These are phyloP conservation scores for Chlamydomonas incerta DNA, from an alignment of 139 green algal species.

Conservation along the genomic window DNA sequence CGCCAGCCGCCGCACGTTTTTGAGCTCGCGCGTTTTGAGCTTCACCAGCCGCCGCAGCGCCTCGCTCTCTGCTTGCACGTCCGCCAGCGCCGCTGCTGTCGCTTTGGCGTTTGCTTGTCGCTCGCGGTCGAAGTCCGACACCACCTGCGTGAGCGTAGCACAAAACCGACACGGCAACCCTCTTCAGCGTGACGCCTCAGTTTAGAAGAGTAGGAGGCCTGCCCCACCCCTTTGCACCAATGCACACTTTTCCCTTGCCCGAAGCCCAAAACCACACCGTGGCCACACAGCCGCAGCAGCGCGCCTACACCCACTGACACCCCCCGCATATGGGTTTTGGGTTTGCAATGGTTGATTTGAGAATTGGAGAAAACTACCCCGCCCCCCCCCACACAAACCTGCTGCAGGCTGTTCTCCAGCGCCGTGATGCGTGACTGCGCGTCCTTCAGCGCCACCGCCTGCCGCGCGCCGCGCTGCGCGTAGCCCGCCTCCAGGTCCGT, in stretches of 20 bases:
- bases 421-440: slow-evolving; percentile 46
- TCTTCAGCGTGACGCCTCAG: too few species aligned
- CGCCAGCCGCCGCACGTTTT: slow-evolving; percentile 81
- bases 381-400: slow-evolving; percentile 70
- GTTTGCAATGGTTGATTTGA: too few species aligned
- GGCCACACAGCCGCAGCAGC: too few species aligned
- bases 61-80: slow-evolving; percentile 66
- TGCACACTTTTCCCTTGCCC: too few species aligned
- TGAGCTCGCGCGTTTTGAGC: slow-evolving; percentile 85
- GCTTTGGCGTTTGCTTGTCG: slow-evolving; percentile 45
- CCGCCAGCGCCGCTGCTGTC: slow-evolving; percentile 39
- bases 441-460: slow-evolving; percentile 67
- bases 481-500: slow-evolving; percentile 83
- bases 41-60: slow-evolving; percentile 72
- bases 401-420: slow-evolving; percentile 76
- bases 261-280: too few species aligned
- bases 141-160: slow-evolving; percentile 51
- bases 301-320: too few species aligned
- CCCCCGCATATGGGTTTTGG: too few species aligned
- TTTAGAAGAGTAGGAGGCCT: too few species aligned
- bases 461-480: slow-evolving; percentile 78
- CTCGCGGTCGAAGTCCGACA: slow-evolving; percentile 74
- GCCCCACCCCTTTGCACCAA: too few species aligned
- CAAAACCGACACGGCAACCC: too few species aligned
- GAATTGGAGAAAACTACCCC: too few species aligned